These are phyloP conservation scores for Phytomonas serpens DNA, from an alignment of 208 protist genomes.

Conservation along the genomic window DNA sequence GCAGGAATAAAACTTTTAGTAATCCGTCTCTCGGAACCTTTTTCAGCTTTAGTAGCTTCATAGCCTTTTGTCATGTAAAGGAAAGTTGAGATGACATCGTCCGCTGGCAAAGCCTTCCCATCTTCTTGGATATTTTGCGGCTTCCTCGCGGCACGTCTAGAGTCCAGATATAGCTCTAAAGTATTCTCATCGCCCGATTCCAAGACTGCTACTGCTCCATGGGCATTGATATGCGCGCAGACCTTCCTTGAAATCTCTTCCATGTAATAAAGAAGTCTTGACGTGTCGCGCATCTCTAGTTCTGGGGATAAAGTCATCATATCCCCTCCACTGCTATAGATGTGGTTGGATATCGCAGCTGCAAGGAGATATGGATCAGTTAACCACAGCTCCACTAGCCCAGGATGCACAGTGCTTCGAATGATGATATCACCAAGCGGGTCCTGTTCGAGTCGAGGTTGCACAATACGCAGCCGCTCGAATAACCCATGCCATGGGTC, in stretches of 20 bases:
- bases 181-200: not conserved
- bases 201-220: not conserved
- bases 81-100: not conserved
- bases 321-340: not conserved
- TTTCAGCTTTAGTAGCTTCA: not conserved
- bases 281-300: not conserved
- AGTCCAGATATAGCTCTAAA: not conserved
- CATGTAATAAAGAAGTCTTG: not conserved
- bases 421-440: slow-evolving; percentile 11
- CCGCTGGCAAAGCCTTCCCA: not conserved
- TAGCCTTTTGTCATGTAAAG: not conserved
- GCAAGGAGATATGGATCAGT: not conserved
- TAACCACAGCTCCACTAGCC: not conserved
- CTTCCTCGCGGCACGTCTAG: not conserved
- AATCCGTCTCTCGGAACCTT: not conserved
- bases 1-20: not conserved
- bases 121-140: not conserved
- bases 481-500: slow-evolving; percentile 21
- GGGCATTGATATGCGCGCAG: not conserved
- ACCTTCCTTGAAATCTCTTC: not conserved
- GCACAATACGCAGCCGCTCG: slow-evolving; percentile 15
- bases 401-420: slow-evolving; percentile 1
- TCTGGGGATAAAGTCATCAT: not conserved
- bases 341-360: not conserved
- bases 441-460: slow-evolving; percentile 21